These are phyloP conservation scores for Vigna hirtella DNA, from an alignment of 306 rosid species.

Conservation along the genomic window DNA sequence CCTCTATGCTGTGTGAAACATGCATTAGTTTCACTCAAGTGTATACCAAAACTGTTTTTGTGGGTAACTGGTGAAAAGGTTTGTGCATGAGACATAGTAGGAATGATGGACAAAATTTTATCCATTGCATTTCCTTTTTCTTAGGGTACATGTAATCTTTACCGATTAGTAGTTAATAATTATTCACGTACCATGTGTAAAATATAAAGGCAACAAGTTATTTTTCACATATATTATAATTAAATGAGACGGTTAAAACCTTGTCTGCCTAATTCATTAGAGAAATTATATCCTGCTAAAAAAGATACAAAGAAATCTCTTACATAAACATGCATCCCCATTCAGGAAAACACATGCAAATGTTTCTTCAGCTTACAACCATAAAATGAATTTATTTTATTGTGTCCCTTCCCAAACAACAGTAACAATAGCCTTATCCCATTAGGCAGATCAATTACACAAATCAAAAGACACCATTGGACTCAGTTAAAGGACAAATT, in stretches of 20 bases:
- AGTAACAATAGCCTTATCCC: not conserved
- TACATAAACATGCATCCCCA: not conserved
- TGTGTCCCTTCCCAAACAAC: not conserved
- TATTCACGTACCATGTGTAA: not conserved
- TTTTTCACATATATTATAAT: not conserved
- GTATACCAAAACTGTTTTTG: conserved; percentile 14
- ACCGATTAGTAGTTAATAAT: not conserved
- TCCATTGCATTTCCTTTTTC: conserved; percentile 3
- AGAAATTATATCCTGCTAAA: not conserved
- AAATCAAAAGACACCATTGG: not conserved
- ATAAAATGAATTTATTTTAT: not conserved
- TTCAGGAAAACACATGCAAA: not conserved
- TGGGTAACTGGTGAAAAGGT: conserved; percentile 15
- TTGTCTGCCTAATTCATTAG: not conserved
- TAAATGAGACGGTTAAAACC: conserved; percentile 15
- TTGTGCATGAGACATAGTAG: not conserved
- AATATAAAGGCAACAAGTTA: conserved; percentile 13
- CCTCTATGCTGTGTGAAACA: conserved; percentile 19
- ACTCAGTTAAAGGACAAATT: not conserved
- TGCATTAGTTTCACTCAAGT: conserved; percentile 21
- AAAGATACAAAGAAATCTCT: conserved; percentile 2
- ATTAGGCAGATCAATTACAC: not conserved
- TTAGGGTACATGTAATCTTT: not conserved
- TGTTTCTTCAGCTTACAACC: not conserved
- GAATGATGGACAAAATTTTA: not conserved